These are phyloP conservation scores for Pseudognaphalium luteoalbum DNA, from an alignment of 129 eudicot species.

Conservation along the genomic window DNA sequence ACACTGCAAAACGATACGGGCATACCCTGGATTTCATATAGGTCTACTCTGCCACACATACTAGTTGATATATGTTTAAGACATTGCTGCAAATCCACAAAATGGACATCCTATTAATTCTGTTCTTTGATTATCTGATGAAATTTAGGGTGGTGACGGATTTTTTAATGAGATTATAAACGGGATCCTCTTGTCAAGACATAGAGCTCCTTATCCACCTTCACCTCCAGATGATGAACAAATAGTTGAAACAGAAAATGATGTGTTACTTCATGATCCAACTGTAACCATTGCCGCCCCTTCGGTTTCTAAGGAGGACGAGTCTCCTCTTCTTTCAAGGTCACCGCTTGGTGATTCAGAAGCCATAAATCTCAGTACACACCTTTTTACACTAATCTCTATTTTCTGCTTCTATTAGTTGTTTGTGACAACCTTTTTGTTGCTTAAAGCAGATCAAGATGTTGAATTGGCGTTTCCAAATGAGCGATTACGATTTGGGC, in stretches of 20 bases:
- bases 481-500: constrained; percentile 73
- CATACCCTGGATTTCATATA: no score
- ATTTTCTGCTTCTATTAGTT: constrained; percentile 2
- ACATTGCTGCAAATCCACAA: background rate
- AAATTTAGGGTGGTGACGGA: constrained; percentile 96
- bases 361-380: constrained; percentile 52
- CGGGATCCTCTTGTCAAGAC: constrained; percentile 87
- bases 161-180: constrained; percentile 88
- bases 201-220: constrained; percentile 78
- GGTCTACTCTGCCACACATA: background rate
- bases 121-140: constrained; percentile 22
- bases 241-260: constrained; percentile 40
- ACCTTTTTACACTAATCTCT: constrained; percentile 11
- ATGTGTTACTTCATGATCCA: constrained; percentile 34
- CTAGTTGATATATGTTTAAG: background rate
- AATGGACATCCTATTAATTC: constrained; percentile 16
- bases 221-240: constrained; percentile 59
- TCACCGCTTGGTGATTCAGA: constrained; percentile 43
- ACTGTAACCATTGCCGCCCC: constrained; percentile 43
- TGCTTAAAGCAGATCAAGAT: constrained; percentile 54
- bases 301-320: constrained; percentile 47
- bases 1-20: no score
- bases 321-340: constrained; percentile 58
- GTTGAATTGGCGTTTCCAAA: constrained; percentile 66
- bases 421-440: constrained; percentile 22